Evolutionary conservation across 106 monocot genomes (phyloP).

Genomic region (Dioscorea alata): DNA sequence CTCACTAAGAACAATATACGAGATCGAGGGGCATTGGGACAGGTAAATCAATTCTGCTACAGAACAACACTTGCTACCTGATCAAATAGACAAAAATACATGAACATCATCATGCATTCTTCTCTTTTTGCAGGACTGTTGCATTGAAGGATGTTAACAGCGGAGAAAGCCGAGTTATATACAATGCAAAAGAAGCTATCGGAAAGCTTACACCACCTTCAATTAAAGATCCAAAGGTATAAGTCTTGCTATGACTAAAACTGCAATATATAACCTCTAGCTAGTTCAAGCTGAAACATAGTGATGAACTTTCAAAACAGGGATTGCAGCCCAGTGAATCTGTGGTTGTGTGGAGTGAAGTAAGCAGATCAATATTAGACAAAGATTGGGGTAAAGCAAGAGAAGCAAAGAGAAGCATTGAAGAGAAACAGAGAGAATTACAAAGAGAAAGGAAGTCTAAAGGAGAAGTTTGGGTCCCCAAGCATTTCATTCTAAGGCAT

Average conservation of each 20-base stretch:
- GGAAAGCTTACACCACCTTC: constrained; percentile 55
- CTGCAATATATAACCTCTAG: background rate
- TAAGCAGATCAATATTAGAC: constrained; percentile 54
- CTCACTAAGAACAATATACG: constrained; percentile 40
- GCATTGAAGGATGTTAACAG: constrained; percentile 62
- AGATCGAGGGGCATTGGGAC: constrained; percentile 87
- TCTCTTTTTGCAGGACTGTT: constrained; percentile 28
- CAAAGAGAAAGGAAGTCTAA: constrained; percentile 40
- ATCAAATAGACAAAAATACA: too few relatives aligned
- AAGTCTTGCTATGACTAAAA: background rate
- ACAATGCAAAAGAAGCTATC: constrained; percentile 69
- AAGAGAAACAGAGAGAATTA: constrained; percentile 56
- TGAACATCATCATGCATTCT: background rate
- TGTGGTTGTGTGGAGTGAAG: constrained; percentile 65
- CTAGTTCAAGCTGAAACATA: background rate
- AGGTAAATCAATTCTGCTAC: constrained; percentile 23
- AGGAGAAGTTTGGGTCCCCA: constrained; percentile 59
- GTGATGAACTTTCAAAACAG: constrained; percentile 22
- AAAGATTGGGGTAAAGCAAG: constrained; percentile 78
- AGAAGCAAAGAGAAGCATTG: constrained; percentile 54
- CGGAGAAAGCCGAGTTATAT: constrained; percentile 38
- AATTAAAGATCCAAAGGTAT: constrained; percentile 57
- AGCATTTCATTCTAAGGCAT: constrained; percentile 52
- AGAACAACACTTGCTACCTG: too few relatives aligned
- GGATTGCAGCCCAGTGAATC: constrained; percentile 55